Percentiles rank a stretch among this genome's conserved stretches.
phyloP scores from a whole-genome alignment of 306 rosid genomes.

The Rosa lucieae region DNA sequence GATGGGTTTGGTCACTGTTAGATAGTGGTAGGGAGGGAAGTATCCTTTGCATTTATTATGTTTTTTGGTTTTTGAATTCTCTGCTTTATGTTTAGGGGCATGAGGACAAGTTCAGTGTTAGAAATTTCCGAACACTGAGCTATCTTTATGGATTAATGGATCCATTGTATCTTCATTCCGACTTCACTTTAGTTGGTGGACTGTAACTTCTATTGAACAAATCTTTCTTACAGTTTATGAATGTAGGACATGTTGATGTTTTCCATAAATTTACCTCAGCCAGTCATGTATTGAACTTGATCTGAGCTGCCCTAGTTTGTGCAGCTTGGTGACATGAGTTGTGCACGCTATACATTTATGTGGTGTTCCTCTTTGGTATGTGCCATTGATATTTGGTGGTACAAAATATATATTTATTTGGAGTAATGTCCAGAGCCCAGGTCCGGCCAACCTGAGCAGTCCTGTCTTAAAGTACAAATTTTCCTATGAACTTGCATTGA shows the following conservation, averaged over 20 bases:
- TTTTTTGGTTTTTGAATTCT: constrained; percentile 9
- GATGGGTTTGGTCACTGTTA: constrained; percentile 30
- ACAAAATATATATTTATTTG: no score
- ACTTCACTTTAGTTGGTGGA: constrained; percentile 1
- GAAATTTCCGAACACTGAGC: constrained; percentile 11
- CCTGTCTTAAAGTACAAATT: background rate
- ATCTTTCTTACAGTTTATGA: background rate
- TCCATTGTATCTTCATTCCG: constrained; percentile 9
- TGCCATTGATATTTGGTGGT: background rate
- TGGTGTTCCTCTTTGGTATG: background rate
- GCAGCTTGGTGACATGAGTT: background rate
- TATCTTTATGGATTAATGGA: constrained; percentile 2
- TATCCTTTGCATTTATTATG: constrained; percentile 29
- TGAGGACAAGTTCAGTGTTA: constrained; percentile 18
- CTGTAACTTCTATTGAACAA: constrained; percentile 6
- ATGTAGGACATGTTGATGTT: constrained; percentile 1
- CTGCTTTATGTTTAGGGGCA: background rate
- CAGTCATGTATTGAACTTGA: background rate
- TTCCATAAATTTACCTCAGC: background rate
- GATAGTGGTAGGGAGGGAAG: constrained; percentile 40
- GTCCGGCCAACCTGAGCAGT: background rate
- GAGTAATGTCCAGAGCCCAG: background rate
- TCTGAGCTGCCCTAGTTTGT: background rate
- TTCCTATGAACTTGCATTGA: background rate
- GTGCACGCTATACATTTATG: background rate